Conservation (phyloP, 2,329 filamentous ascomycete genomes). For the Leptodontidium sp. region DNA sequence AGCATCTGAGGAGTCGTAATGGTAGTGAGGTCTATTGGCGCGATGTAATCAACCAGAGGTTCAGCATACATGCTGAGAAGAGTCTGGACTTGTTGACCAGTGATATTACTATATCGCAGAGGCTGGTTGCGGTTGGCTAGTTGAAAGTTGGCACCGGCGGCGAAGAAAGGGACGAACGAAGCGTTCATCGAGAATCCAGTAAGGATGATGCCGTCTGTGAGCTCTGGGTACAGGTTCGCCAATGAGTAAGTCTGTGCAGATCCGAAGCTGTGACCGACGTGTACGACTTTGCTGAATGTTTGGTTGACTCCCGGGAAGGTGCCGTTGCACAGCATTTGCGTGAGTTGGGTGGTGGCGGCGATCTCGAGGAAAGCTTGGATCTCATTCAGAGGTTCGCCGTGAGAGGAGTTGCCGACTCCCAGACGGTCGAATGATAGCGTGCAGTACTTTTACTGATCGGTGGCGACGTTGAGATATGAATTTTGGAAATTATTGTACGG, state of each 20-base stretch:
- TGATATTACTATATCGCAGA: conserved; percentile 49
- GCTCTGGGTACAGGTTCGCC: conserved; percentile 57
- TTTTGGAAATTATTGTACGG: conserved; percentile 66
- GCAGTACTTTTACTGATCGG: conserved; percentile 62
- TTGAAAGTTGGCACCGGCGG: conserved; percentile 57
- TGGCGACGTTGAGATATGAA: conserved; percentile 65
- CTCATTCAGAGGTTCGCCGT: conserved; percentile 65
- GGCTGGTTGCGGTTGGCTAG: conserved; percentile 49
- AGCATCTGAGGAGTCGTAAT: conserved; percentile 47
- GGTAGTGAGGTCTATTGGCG: conserved; percentile 30
- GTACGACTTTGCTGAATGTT: conserved; percentile 56
- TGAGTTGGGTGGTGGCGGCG: conserved; percentile 63
- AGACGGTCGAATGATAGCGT: conserved; percentile 70
- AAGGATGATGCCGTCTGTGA: conserved; percentile 65
- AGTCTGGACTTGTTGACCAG: conserved; percentile 34
- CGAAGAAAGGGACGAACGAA: conserved; percentile 54
- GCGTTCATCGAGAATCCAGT: conserved; percentile 65
- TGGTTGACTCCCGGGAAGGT: conserved; percentile 52
- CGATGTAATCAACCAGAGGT: conserved; percentile 28
- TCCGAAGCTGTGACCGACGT: conserved; percentile 72
- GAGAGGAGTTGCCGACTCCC: conserved; percentile 65
- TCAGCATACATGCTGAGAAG: conserved; percentile 32
- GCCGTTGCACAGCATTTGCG: conserved; percentile 56
- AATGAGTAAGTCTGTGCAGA: conserved; percentile 65
- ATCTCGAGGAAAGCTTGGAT: conserved; percentile 66